A percentile compares a stretch with the other conserved stretches of the same genome.
These are phyloP conservation scores for Amaranthus palmeri DNA, from an alignment of 148 eudicot species.

Conservation along the genomic window DNA sequence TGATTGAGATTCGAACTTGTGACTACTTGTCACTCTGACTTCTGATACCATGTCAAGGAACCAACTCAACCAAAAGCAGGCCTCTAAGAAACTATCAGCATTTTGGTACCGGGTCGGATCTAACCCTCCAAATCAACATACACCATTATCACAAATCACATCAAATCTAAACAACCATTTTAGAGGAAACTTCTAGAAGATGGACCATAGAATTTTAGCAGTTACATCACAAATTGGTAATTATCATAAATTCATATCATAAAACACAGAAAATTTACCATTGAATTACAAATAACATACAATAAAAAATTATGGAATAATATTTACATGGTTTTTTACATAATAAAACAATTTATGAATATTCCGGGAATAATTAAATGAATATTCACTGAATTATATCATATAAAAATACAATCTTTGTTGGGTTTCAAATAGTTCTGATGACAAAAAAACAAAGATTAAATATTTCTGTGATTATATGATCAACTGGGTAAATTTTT, in stretches of 20 bases:
- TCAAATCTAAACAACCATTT: background rate
- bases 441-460: background rate
- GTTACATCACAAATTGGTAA: background rate
- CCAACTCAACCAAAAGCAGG: too few species aligned
- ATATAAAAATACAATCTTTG: background rate
- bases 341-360: background rate
- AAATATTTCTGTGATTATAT: background rate
- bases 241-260: background rate
- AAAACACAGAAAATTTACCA: background rate
- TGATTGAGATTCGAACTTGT: too few species aligned
- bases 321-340: background rate
- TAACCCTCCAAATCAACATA: background rate
- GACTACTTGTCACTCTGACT: too few species aligned
- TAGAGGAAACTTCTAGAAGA: background rate
- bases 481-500: background rate
- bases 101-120: slow-evolving; percentile 4
- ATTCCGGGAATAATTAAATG: background rate
- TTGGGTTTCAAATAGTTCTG: background rate
- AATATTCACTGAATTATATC: background rate
- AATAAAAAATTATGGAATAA: background rate
- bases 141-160: background rate
- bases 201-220: background rate
- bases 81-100: background rate
- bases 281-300: background rate
- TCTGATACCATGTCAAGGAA: too few species aligned